A percentile compares a stretch with the other conserved stretches of the same genome.
Evolutionary conservation across 768 basidiomycete genomes (phyloP).

Genomic region (Agaricus subrufescens): DNA sequence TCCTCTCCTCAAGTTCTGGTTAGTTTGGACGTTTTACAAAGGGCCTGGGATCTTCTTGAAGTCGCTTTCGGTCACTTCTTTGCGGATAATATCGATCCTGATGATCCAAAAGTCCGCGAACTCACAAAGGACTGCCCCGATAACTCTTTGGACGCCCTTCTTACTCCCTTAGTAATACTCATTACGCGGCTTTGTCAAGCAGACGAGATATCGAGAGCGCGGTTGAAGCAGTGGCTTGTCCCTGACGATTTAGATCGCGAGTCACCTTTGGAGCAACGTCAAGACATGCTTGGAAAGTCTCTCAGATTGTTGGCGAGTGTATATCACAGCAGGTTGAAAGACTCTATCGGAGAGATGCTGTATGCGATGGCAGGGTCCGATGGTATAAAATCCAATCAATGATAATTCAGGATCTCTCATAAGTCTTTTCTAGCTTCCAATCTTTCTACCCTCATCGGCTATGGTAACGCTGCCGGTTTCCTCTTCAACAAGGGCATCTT

Average conservation of each 20-base stretch:
- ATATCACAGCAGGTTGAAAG: conserved; percentile 69
- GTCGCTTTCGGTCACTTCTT: conserved; percentile 56
- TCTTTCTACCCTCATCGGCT: conserved; percentile 79
- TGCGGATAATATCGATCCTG: conserved; percentile 58
- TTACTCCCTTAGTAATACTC: conserved; percentile 74
- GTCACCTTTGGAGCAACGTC: conserved; percentile 64
- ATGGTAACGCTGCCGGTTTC: conserved; percentile 94
- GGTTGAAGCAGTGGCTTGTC: conserved; percentile 64
- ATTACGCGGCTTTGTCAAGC: conserved; percentile 66
- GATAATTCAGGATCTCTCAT: background rate
- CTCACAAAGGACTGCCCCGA: conserved; percentile 46
- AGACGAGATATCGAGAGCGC: conserved; percentile 50
- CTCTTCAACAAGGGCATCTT: conserved; percentile 88
- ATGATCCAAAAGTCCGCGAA: conserved; percentile 57
- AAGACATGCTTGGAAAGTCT: conserved; percentile 74
- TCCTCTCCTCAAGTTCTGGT: conserved; percentile 31
- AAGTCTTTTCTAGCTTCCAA: conserved; percentile 42
- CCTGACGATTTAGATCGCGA: conserved; percentile 81
- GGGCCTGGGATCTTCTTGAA: conserved; percentile 67
- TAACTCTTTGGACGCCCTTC: conserved; percentile 66
- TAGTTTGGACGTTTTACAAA: conserved; percentile 50
- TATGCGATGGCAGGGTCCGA: conserved; percentile 81
- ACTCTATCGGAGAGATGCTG: conserved; percentile 81
- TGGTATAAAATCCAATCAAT: conserved; percentile 25
- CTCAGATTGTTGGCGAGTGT: conserved; percentile 73